Conservation (phyloP, 768 basidiomycete species). For the Pisolithus microcarpus region DNA sequence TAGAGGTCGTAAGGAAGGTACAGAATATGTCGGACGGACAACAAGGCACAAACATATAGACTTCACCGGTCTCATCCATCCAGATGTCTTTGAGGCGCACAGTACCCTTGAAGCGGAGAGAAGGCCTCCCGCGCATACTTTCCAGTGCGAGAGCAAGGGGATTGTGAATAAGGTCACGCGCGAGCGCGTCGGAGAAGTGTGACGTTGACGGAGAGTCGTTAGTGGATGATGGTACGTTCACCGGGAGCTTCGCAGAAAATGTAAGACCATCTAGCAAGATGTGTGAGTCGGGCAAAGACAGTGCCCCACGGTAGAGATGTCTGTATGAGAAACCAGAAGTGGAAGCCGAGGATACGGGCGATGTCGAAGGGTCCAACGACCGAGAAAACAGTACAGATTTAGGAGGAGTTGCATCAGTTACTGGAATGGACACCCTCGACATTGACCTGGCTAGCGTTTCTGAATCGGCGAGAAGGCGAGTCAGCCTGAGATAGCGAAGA, state of each 20-base stretch:
- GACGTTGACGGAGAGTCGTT: conserved; percentile 20
- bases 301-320: conserved; percentile 67
- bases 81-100: conserved; percentile 49
- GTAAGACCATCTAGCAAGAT: conserved; percentile 68
- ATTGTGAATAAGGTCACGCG: conserved; percentile 48
- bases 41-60: conserved; percentile 38
- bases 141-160: conserved; percentile 67
- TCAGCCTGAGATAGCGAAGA: too few relatives aligned
- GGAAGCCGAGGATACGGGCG: conserved; percentile 1
- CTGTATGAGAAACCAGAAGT: conserved; percentile 27
- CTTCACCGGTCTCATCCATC: conserved; percentile 50
- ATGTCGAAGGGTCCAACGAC: neutral
- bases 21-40: conserved; percentile 18
- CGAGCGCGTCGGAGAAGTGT: conserved; percentile 19
- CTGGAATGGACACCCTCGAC: conserved; percentile 3
- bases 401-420: conserved; percentile 17
- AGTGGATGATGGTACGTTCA: conserved; percentile 18
- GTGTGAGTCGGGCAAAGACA: conserved; percentile 68
- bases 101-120: conserved; percentile 50
- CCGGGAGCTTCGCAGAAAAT: conserved; percentile 47
- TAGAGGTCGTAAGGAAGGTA: neutral
- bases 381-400: conserved; percentile 1
- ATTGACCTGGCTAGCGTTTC: too few relatives aligned
- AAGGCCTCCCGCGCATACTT: conserved; percentile 71
- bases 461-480: too few relatives aligned